Evolutionary conservation across 2,329 filamentous ascomycete species (phyloP), one percentile per base, ranked within the genome.

Genomic region (Penicillium janthinellum): DNA sequence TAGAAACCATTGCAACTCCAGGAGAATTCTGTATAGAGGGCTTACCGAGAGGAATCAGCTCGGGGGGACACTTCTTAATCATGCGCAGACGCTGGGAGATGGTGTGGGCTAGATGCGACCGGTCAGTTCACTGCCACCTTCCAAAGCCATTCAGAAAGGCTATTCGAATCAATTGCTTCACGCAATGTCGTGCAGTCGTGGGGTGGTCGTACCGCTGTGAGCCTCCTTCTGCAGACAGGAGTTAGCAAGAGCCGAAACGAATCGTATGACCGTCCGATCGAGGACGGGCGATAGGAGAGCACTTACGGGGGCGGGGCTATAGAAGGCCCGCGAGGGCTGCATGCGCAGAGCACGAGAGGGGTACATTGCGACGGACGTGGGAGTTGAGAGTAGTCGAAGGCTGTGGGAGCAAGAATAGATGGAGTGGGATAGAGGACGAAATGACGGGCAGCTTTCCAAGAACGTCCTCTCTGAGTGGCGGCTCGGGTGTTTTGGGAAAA

Each of bases 21-120:
- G 45, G 63, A 14, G 17, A n/a, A 15, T 34, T 42, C 38, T 1
- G 44, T 52, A 56, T 55, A 51, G 20, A 59, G 45, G 53, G 82
- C 87, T 78, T 88, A 96, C 93, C 93, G 71, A 99, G 89, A 74
- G 95, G 95, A 71, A 93, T 87, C 86, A 99, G 85, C 85, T 99
- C 95, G 70, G 92, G 88, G 70, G 95, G 95, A 75, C 98, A 90
- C 81, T 88, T 88, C 86, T 90, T 93, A 75, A 97, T 84, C 77
- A 88, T 89, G 77, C 93, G 90, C 73, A 99, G 84, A 77, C 94
- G 91, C 84, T 98, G 95, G 68, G 94, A 96, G 80, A 98, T 88
- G 73, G 94, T 97, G 83, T 98, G 95, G 77, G 92, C 95, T 99
- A 59, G 45, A 70, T 67, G 22, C 39, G 49, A 63, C 52, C 25